Evolutionary conservation across 441 rosid genomes (phyloP).

Genomic region (Biscutella auriculata): DNA sequence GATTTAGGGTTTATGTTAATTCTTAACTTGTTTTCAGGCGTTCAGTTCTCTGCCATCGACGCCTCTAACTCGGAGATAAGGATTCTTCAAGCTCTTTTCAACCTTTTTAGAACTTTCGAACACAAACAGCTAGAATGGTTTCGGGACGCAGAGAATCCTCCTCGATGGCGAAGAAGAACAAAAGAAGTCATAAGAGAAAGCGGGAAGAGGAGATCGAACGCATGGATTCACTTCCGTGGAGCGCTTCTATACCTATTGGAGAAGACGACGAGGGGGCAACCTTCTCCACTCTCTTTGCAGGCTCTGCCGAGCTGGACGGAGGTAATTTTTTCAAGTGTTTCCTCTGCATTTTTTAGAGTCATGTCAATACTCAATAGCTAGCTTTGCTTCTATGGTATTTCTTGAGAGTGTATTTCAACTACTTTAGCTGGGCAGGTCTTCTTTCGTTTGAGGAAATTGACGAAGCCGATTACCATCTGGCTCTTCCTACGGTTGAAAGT

Average conservation of each 20-base stretch:
- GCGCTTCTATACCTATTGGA: slow-evolving; percentile 32
- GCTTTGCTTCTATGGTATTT: not conserved
- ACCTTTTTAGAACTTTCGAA: not conserved
- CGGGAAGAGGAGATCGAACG: slow-evolving; percentile 37
- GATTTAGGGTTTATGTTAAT: slow-evolving; percentile 18
- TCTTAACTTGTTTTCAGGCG: not conserved
- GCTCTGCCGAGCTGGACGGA: slow-evolving; percentile 73
- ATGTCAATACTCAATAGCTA: too few species aligned
- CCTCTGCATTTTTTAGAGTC: not conserved
- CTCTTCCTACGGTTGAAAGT: slow-evolving; percentile 27
- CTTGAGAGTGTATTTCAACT: not conserved
- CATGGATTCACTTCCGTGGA: slow-evolving; percentile 54
- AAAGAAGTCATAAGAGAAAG: slow-evolving; percentile 37
- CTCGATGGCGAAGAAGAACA: slow-evolving; percentile 8
- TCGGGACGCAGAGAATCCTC: not conserved
- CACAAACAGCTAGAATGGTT: not conserved
- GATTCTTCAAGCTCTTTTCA: not conserved
- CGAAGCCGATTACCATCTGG: slow-evolving; percentile 51
- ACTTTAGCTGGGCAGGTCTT: slow-evolving; percentile 38
- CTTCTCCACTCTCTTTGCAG: slow-evolving; percentile 46
- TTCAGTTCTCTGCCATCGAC: not conserved
- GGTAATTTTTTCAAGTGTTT: slow-evolving; percentile 28
- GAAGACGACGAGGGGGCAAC: slow-evolving; percentile 36
- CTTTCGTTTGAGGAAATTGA: slow-evolving; percentile 89
- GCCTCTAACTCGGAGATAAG: not conserved